phyloP scores from a whole-genome alignment of 331 rosid genomes.

The Pyracantha coccinea region DNA sequence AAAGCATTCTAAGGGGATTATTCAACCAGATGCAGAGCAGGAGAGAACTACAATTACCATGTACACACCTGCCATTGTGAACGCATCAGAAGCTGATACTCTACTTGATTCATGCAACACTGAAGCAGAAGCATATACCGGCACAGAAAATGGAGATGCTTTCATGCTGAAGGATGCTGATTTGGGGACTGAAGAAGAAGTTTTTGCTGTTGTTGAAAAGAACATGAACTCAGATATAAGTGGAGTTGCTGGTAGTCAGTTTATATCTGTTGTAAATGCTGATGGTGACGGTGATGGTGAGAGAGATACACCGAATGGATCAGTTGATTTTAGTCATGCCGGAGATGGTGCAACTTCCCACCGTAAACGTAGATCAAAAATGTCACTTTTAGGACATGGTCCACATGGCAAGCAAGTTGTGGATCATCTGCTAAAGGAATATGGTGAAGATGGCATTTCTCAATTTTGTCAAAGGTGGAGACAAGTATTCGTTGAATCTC shows the following conservation, averaged over 20 bases:
- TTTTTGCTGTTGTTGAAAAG: conserved; percentile 13
- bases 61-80: conserved; percentile 14
- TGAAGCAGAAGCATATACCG: neutral
- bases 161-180: conserved; percentile 12
- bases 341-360: conserved; percentile 23
- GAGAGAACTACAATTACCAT: conserved; percentile 26
- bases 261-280: conserved; percentile 17
- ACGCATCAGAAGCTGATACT: conserved; percentile 18
- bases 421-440: conserved; percentile 59
- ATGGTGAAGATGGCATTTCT: conserved; percentile 66
- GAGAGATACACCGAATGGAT: conserved; percentile 24
- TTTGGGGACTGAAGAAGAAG: conserved; percentile 26
- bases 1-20: conserved; percentile 26
- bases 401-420: conserved; percentile 68
- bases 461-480: conserved; percentile 93
- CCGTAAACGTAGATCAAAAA: conserved; percentile 46
- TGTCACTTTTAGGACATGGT: conserved; percentile 38
- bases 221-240: conserved; percentile 15
- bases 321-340: conserved; percentile 9
- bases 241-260: conserved; percentile 12
- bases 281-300: neutral
- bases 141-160: conserved; percentile 14
- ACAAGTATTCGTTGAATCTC: conserved; percentile 74
- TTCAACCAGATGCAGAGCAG: conserved; percentile 21
- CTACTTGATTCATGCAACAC: conserved; percentile 19